Base-by-base conservation (phyloP, 2,329 filamentous ascomycete genomes). In the Pleurostoma richardsiae region DNA sequence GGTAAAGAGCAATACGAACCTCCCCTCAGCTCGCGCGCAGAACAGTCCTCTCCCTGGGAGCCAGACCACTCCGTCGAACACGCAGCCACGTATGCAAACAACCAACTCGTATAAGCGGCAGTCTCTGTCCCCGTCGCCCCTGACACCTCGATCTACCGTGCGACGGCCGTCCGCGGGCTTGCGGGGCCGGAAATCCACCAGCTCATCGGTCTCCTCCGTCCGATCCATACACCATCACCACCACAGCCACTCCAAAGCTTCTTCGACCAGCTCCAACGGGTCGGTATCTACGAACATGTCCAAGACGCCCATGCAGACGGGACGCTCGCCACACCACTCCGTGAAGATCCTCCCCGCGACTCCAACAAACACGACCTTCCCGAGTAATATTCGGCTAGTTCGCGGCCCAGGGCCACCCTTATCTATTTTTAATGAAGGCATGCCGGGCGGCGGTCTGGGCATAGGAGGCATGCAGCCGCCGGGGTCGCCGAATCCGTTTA, bases 261-360 rank as follows among this genome's bases (percentile, higher is more conserved):
- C 89, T 0, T 96, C 90, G 0, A 94, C 90, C 1, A 96, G 90
- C 40, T 96, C 87, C 4, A 86, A 85, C 49, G 85, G 83, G 27
- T 85, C 86, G 0, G 83, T 86, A 4, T 84, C 85, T 0, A 81
- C 82, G 3, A 75, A 79, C 4, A 79, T 83, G 19, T 86, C 86
- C 33, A 86, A 84, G 59, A 85, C 80, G 11, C 82, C 80, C 2
- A 70, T 81, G 43, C 78, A 77, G 40, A 69, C 79, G 33, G 79
- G 79, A 10, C 82, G 88, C 28, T 91, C 86, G 3, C 92, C 94
- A 1, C 90, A 96, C 62, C 82, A 89, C 55, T 95, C 89, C 0
- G 86, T 97, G 57, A 97, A 97, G 68, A 87, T 97, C n/a, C 80
- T 97, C 3, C 92, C 94, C 1, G 88, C 89, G 0, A 96, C 91